Evolutionary conservation across 495 filamentous ascomycete genomes (phyloP), one percentile per base, ranked within the genome.

Genomic region (Aspergillus wentii): DNA sequence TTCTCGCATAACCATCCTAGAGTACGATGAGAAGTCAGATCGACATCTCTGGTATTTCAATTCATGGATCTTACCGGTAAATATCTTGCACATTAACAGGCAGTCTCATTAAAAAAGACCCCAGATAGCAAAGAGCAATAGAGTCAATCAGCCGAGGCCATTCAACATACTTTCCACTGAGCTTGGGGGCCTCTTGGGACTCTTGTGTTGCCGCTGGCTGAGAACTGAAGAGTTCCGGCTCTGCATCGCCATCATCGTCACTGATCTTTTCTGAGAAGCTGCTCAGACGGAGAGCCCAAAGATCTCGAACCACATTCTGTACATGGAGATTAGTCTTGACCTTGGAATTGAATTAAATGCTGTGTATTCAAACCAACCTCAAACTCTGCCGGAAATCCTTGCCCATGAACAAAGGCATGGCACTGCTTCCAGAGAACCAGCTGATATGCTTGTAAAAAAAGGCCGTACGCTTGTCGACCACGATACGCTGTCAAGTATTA

Each of bases 381-480:
- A 9, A 86, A 58, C 45, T 84, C 71, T 33, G 65, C 57, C 16
- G 83, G 80, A 44, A 86, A 76, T 1, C 73, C 70, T 51, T 77
- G 76, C 7, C 67, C 58, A 20, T 77, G 63, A 7, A 88, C 63
- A 30, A 89, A 57, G 47, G 70, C 79, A 51, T 76, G 56, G 33
- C 76, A 72, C 68, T 90, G 85, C 56, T 86, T 85, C 66, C 80
- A 76, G 1, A 91, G 62, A 19, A 98, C 77, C n/a, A 96, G 62
- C 60, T 97, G 92, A 36, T 87, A 79, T 48, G 75, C 81, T 56
- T 91, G 81, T 25, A 98, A 64, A 59, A 81, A 95, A n/a, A 95
- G 72, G 43, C 83, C 76, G 37, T 75, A 72, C 17, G 82, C 90
- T 28, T 77, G 64, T 32, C 69, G 67, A 35, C 87, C 88, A 7